phyloP scores from a whole-genome alignment of 345 rosid species.

The Excoecaria cochinchinensis region DNA sequence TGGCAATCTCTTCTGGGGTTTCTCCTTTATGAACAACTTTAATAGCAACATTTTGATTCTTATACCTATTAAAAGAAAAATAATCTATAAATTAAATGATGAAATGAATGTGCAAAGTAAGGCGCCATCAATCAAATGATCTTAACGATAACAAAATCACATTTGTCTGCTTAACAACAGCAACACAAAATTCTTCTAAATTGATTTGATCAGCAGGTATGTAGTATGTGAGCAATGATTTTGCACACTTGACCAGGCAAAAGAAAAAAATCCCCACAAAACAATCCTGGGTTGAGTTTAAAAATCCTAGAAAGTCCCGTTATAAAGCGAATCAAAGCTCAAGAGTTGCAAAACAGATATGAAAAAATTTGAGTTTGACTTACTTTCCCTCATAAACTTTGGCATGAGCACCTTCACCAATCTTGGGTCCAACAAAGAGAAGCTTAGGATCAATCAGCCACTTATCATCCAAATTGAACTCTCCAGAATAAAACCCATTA shows the following conservation, averaged over 20 bases:
- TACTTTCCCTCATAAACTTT: conserved; percentile 98
- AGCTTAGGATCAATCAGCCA: conserved; percentile 91
- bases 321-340: conserved; percentile 14
- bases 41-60: conserved; percentile 79
- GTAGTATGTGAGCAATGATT: background rate
- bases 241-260: background rate
- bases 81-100: conserved; percentile 11
- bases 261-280: background rate
- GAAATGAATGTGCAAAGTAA: conserved; percentile 9
- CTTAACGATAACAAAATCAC: background rate
- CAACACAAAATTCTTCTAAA: background rate
- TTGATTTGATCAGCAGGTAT: background rate
- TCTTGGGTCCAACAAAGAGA: conserved; percentile 93
- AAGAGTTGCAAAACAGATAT: conserved; percentile 2
- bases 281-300: background rate
- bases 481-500: conserved; percentile 58
- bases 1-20: conserved; percentile 77
- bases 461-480: conserved; percentile 70
- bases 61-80: conserved; percentile 49
- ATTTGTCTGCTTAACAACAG: background rate
- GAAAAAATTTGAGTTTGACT: conserved; percentile 39
- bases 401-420: conserved; percentile 99
- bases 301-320: background rate
- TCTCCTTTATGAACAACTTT: conserved; percentile 80
- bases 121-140: conserved; percentile 7